phyloP scores from a whole-genome alignment of 345 rosid species.

The Eucalyptus coolabah region DNA sequence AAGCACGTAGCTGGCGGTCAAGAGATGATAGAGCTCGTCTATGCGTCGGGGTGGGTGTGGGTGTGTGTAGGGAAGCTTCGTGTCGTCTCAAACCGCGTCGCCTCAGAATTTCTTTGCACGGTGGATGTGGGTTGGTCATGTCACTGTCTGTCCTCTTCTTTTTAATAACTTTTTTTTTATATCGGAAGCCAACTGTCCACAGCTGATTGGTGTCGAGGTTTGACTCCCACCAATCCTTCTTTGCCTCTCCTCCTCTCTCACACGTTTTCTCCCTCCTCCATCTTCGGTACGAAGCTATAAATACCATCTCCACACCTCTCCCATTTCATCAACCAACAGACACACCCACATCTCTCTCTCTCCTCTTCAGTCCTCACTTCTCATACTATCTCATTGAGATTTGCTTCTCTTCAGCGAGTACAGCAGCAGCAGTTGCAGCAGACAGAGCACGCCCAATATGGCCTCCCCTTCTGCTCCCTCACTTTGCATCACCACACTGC shows the following conservation, averaged over 20 bases:
- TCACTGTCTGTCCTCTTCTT: neutral
- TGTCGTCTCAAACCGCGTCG: neutral
- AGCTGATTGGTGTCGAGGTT: neutral
- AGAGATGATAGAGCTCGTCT: neutral
- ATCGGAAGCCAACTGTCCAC: neutral
- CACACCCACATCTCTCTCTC: neutral
- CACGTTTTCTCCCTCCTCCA: neutral
- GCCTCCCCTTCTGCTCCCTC: neutral
- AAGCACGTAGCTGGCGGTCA: neutral
- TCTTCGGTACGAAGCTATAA: neutral
- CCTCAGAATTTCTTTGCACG: neutral
- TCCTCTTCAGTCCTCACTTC: neutral
- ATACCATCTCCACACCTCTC: neutral
- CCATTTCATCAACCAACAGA: neutral
- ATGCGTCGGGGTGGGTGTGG: neutral
- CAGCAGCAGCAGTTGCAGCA: neutral
- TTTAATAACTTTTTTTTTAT: neutral
- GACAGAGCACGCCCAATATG: neutral
- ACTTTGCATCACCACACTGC: neutral
- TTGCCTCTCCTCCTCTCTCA: neutral
- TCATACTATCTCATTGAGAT: neutral
- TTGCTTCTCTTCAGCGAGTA: neutral
- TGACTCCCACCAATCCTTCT: neutral
- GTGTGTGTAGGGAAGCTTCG: neutral
- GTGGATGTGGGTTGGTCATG: neutral